phyloP scores from a whole-genome alignment of 2,329 filamentous ascomycete species.

The Emmonsiellopsis sp. region DNA sequence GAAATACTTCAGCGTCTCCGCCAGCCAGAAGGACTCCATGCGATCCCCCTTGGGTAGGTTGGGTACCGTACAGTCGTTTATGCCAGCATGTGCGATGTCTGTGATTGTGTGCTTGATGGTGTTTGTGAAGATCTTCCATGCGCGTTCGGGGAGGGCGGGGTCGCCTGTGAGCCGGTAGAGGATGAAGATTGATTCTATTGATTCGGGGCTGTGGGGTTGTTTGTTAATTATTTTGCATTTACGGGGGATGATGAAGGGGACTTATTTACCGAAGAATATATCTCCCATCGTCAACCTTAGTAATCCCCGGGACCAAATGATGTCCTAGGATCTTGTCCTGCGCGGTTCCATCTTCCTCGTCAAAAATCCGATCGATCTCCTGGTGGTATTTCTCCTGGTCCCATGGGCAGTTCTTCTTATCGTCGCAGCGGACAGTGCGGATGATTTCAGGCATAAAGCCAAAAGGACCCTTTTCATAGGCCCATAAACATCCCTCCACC shows the following conservation, averaged over 20 bases:
- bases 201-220: slow-evolving; percentile 42
- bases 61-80: slow-evolving; percentile 9
- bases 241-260: too few species aligned
- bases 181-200: slow-evolving; percentile 79
- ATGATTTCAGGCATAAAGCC: slow-evolving; percentile 47
- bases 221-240: background rate
- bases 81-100: slow-evolving; percentile 54
- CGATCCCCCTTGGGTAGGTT: slow-evolving; percentile 38
- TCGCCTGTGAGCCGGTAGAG: slow-evolving; percentile 85
- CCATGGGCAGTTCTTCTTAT: background rate
- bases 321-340: slow-evolving; percentile 7
- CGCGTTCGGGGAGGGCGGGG: slow-evolving; percentile 62
- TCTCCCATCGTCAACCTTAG: background rate
- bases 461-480: slow-evolving; percentile 37
- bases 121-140: slow-evolving; percentile 76
- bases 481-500: slow-evolving; percentile 47
- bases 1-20: slow-evolving; percentile 87
- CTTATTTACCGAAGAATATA: background rate
- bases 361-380: background rate
- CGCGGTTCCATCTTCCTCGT: background rate
- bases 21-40: slow-evolving; percentile 86
- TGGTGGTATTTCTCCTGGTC: background rate
- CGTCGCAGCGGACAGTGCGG: slow-evolving; percentile 30
- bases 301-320: slow-evolving; percentile 41
- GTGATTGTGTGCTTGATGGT: slow-evolving; percentile 58